Evolutionary conservation across 306 rosid genomes (phyloP).

Genomic region (Canavalia ensiformis): DNA sequence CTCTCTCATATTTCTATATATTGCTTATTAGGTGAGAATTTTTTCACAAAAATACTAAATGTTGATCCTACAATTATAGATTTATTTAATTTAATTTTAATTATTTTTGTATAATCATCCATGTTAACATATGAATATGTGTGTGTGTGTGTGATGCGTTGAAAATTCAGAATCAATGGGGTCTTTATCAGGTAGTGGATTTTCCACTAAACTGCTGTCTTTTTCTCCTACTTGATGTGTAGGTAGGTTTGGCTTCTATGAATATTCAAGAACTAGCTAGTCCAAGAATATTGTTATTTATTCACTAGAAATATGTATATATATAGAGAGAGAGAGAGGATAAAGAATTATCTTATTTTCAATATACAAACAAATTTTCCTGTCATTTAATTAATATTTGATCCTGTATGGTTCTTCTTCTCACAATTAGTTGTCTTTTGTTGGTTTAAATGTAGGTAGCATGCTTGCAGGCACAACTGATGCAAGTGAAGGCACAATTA

Average conservation of each 20-base stretch:
- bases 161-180: slow-evolving; percentile 9
- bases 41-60: no score
- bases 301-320: neutral
- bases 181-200: neutral
- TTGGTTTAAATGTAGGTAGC: slow-evolving; percentile 69
- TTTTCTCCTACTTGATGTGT: slow-evolving; percentile 7
- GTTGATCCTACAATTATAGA: neutral
- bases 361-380: slow-evolving; percentile 41
- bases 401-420: neutral
- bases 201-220: neutral
- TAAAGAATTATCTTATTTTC: slow-evolving; percentile 18
- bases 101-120: no score
- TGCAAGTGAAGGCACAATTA: slow-evolving; percentile 83
- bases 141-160: neutral
- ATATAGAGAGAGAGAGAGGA: no score
- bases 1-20: no score
- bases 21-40: no score
- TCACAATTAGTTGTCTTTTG: neutral
- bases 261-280: slow-evolving; percentile 13
- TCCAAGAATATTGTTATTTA: slow-evolving; percentile 21
- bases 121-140: no score
- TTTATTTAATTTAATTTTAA: neutral
- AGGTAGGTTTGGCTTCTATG: slow-evolving; percentile 34
- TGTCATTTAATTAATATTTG: neutral
- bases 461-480: slow-evolving; percentile 85